Conservation (phyloP, 192 early-diverging fungal genomes). For the Podila clonocystis region DNA sequence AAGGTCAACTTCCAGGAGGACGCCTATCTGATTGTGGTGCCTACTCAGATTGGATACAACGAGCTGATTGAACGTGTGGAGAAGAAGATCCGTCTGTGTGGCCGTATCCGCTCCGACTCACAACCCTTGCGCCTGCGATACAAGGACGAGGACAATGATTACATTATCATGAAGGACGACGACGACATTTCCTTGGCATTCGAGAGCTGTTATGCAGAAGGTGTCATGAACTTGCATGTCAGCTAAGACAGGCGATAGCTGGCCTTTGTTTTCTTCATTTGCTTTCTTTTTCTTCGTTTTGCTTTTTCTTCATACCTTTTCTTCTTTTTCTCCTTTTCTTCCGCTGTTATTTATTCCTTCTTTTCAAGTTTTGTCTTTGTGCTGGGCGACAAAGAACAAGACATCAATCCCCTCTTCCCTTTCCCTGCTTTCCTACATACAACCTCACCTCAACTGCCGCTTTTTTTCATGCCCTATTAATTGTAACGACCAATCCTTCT, state of each 20-base stretch:
- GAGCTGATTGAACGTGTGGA: constrained; percentile 88
- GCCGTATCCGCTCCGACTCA: constrained; percentile 64
- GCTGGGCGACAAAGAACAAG: too few species aligned
- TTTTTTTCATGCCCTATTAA: too few species aligned
- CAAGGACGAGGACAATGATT: constrained; percentile 94
- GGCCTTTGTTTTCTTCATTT: neutral
- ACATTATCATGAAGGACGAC: constrained; percentile 85
- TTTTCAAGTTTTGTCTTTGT: too few species aligned
- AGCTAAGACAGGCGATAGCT: constrained; percentile 29
- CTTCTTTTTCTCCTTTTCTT: too few species aligned
- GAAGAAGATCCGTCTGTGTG: constrained; percentile 88
- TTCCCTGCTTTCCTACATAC: too few species aligned
- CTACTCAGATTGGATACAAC: constrained; percentile 74
- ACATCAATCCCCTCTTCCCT: too few species aligned
- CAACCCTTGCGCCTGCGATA: constrained; percentile 81
- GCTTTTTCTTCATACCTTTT: too few species aligned
- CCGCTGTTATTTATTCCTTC: too few species aligned
- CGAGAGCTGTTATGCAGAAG: constrained; percentile 65
- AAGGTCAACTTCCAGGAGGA: constrained; percentile 91
- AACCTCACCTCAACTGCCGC: too few species aligned
- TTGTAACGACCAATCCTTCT: too few species aligned
- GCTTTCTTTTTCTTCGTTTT: neutral
- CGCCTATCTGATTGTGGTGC: constrained; percentile 90
- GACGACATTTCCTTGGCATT: constrained; percentile 95
- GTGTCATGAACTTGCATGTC: constrained; percentile 65